These are phyloP conservation scores for Intubia oerlemansii DNA, from an alignment of 2,329 filamentous ascomycete genomes.

Conservation along the genomic window DNA sequence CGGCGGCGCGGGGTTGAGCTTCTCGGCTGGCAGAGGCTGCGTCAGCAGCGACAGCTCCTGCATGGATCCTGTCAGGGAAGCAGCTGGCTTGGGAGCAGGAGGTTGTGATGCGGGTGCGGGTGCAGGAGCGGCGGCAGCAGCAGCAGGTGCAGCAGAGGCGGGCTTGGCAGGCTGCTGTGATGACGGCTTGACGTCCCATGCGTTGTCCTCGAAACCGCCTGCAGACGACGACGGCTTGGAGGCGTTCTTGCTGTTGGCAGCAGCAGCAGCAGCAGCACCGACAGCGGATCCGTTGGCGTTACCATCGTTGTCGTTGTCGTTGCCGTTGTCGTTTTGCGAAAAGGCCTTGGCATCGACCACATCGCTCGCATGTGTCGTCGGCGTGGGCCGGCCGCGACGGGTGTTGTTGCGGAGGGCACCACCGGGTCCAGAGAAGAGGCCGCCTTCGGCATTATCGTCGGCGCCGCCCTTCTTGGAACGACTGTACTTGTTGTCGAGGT, in stretches of 20 bases:
- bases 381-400: conserved; percentile 71
- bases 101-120: conserved; percentile 15
- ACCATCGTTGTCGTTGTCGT: no score
- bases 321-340: conserved; percentile 24
- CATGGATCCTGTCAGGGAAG: conserved; percentile 45
- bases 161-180: conserved; percentile 25
- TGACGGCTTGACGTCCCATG: conserved; percentile 84
- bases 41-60: conserved; percentile 32
- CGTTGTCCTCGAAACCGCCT: conserved; percentile 78
- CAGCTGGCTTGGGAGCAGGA: conserved; percentile 14
- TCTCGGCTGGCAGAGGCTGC: conserved; percentile 29
- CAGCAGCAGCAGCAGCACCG: no score
- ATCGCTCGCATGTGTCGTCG: conserved; percentile 68
- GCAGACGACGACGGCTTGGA: conserved; percentile 4
- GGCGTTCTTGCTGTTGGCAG: background rate
- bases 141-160: conserved; percentile 15
- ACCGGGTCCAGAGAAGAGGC: conserved; percentile 84
- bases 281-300: no score
- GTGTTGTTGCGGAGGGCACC: conserved; percentile 86
- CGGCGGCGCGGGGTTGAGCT: conserved; percentile 12
- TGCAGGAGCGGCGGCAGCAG: conserved; percentile 18
- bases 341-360: conserved; percentile 77
- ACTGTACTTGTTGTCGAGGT: conserved; percentile 59
- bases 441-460: conserved; percentile 35
- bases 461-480: conserved; percentile 37